phyloP scores from a whole-genome alignment of 306 rosid genomes.

The Cicer judaicum region DNA sequence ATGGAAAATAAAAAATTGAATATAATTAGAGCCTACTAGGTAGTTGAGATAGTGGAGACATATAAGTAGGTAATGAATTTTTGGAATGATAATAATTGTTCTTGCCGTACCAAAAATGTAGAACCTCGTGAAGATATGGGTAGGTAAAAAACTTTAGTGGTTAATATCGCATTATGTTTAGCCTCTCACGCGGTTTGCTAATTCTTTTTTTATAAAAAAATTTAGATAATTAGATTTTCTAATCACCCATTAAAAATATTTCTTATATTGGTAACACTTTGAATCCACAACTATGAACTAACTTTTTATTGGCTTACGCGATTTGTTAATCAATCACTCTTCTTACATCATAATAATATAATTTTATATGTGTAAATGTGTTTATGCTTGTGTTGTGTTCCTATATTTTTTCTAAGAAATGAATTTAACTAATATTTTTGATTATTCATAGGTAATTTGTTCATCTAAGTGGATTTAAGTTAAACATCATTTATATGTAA shows the following conservation, averaged over 20 bases:
- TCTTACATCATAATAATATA: not conserved
- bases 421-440: too few species aligned
- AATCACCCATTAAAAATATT: too few species aligned
- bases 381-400: not conserved
- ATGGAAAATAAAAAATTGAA: slow-evolving; percentile 29
- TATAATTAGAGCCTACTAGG: slow-evolving; percentile 1
- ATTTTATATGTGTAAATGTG: not conserved
- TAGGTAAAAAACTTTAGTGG: too few species aligned
- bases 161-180: not conserved
- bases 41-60: slow-evolving; percentile 37
- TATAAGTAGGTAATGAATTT: slow-evolving; percentile 34
- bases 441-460: too few species aligned
- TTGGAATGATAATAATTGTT: slow-evolving; percentile 25
- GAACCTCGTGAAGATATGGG: too few species aligned
- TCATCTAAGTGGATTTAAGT: too few species aligned
- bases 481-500: too few species aligned
- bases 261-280: too few species aligned
- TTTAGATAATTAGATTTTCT: too few species aligned
- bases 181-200: slow-evolving; percentile 4
- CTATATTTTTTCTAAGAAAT: not conserved
- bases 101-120: not conserved
- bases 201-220: not conserved
- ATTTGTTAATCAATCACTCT: not conserved
- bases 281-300: too few species aligned
- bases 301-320: too few species aligned